Base-by-base conservation (phyloP, 75 land plant species). In the Pinus taeda region DNA sequence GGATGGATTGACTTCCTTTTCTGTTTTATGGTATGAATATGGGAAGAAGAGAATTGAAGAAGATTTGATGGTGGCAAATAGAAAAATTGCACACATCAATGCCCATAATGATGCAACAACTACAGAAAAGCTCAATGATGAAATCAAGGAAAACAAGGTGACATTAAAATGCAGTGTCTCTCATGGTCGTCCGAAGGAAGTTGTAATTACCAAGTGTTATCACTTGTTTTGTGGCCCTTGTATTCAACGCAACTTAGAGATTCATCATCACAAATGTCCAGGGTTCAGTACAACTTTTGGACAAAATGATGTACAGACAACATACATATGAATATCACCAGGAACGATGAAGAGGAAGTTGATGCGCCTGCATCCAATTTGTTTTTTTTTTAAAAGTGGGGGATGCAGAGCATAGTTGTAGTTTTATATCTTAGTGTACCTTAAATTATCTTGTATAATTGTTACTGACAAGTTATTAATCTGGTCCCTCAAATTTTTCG, bases 121-220 rank as follows among this genome's bases (percentile, higher is more conserved):
- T 56, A 39, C 81, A 45, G 91, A 89, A 71, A 91, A 88, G 79
- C 93, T 95, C 63, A 89, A 85, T 36, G 79, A 88, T 58, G 99
- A 95, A 84, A 81, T 95, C 1, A 82, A 83, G 49, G 95, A 89
- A 78, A 91, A 94, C 73, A 86, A 79, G 73, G 91, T 91, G 53
- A 84, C 94, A 57, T 74, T 97, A 26, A 97, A 92, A 79, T 97
- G 99, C 71, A 79, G 90, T 74, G 83, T 92, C 30, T 97, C 98
- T 79, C 87, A 83, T 80, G 93, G 91, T 22, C 86, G 91, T 24
- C 83, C 82, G 72, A 97, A 97, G 79, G 92, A 97, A 88, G 99
- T 93, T 71, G 99, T 94, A 29, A 91, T 97, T 77, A 90, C 98
- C 24, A 92, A 97, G 77, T 97, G 98, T 81, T 94, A 79, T 84